These are phyloP conservation scores for Neoscytalidium dimidiatum DNA, from an alignment of 2,329 filamentous ascomycete species.

Conservation along the genomic window DNA sequence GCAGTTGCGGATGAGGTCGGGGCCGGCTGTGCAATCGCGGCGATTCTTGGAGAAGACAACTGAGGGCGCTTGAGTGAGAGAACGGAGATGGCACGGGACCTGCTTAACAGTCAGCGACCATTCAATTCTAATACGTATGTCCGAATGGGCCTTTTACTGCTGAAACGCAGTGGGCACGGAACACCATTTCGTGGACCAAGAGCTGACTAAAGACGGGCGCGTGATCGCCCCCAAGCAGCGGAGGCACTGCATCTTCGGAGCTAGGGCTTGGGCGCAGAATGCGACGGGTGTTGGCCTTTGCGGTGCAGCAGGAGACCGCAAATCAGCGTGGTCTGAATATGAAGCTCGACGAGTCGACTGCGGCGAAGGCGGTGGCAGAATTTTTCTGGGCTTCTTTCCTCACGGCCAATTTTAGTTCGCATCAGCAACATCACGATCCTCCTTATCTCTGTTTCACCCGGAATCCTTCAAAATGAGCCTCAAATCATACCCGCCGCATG, in stretches of 20 bases:
- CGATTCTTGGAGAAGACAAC: slow-evolving; percentile 22
- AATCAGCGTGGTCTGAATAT: slow-evolving; percentile 1
- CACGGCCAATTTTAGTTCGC: background rate
- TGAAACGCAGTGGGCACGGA: slow-evolving; percentile 25
- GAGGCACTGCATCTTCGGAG: slow-evolving; percentile 33
- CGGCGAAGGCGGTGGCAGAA: slow-evolving; percentile 17
- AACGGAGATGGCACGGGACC: slow-evolving; percentile 26
- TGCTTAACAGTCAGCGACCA: background rate
- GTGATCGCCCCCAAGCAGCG: slow-evolving; percentile 32
- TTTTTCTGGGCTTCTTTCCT: slow-evolving; percentile 2
- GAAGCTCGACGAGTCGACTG: background rate
- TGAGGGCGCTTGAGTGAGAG: slow-evolving; percentile 23
- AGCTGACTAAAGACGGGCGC: slow-evolving; percentile 20
- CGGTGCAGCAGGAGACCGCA: background rate
- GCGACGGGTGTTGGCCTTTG: slow-evolving; percentile 1
- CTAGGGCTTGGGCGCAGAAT: background rate
- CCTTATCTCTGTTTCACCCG: background rate
- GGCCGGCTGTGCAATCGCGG: slow-evolving; percentile 16
- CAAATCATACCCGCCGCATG: slow-evolving; percentile 37
- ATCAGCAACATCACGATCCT: background rate
- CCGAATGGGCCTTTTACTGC: slow-evolving; percentile 19
- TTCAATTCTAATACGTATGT: background rate
- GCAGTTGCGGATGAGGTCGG: background rate
- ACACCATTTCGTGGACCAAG: slow-evolving; percentile 21
- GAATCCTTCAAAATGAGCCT: slow-evolving; percentile 31